A percentile compares a stretch with the other conserved stretches of the same genome.
phyloP scores from a whole-genome alignment of 768 basidiomycete genomes.

The Leucogyrophana mollusca region DNA sequence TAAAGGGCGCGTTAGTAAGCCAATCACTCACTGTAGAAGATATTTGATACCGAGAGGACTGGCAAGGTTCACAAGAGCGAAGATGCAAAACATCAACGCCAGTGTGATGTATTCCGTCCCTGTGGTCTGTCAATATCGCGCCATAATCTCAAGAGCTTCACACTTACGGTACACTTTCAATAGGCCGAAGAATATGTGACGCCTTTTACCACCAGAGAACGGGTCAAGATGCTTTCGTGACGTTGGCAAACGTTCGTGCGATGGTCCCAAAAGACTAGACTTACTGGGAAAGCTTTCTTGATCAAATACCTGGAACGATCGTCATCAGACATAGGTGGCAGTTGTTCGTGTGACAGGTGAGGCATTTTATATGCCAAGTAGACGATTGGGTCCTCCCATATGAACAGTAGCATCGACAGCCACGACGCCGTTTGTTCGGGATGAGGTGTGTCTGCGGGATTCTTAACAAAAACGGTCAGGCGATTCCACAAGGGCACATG shows the following conservation, averaged over 20 bases:
- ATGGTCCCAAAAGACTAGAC: not conserved
- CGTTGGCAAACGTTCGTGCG: not conserved
- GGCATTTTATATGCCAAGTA: constrained; percentile 39
- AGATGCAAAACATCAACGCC: constrained; percentile 5
- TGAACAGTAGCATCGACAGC: constrained; percentile 37
- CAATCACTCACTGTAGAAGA: constrained; percentile 26
- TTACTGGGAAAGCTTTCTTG: constrained; percentile 30
- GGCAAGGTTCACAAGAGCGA: constrained; percentile 20
- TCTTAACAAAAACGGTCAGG: constrained; percentile 10
- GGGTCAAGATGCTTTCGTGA: constrained; percentile 23
- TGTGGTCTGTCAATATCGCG: not conserved
- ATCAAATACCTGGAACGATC: constrained; percentile 34
- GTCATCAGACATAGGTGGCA: constrained; percentile 52
- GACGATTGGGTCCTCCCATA: constrained; percentile 54
- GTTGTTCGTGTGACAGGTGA: constrained; percentile 40
- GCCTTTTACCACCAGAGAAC: constrained; percentile 13
- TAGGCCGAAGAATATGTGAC: constrained; percentile 13
- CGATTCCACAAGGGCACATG: not conserved
- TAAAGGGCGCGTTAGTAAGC: not conserved
- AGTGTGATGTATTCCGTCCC: constrained; percentile 7
- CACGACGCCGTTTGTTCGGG: constrained; percentile 42
- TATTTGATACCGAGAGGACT: constrained; percentile 30
- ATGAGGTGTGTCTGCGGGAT: constrained; percentile 22
- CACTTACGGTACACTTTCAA: constrained; percentile 11
- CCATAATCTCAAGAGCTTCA: not conserved